Evolutionary conservation across 768 basidiomycete species (phyloP).

Genomic region (Coprinopsis marcescibilis): DNA sequence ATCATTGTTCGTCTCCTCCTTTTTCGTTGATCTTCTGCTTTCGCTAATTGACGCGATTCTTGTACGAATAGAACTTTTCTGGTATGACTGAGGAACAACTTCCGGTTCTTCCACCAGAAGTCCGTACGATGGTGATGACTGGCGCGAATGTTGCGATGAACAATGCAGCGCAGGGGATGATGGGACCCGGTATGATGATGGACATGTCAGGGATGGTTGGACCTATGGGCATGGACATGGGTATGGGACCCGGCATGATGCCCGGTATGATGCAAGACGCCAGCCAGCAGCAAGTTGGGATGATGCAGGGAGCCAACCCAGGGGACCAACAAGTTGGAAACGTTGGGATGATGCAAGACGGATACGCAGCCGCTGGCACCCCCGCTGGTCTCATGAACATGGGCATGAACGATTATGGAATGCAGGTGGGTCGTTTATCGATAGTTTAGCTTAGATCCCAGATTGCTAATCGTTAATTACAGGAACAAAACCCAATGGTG

Average conservation of each 20-base stretch:
- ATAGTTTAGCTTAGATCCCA: constrained; percentile 5
- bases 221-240: constrained; percentile 50
- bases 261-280: constrained; percentile 42
- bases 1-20: constrained; percentile 55
- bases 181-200: constrained; percentile 72
- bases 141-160: constrained; percentile 76
- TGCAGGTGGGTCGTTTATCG: constrained; percentile 55
- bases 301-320: constrained; percentile 22
- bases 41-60: background rate
- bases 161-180: constrained; percentile 42
- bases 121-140: constrained; percentile 85
- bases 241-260: constrained; percentile 28
- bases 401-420: constrained; percentile 65
- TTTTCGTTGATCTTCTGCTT: background rate
- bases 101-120: constrained; percentile 69
- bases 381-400: constrained; percentile 62
- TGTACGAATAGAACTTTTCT: constrained; percentile 57
- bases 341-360: constrained; percentile 29
- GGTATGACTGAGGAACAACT: constrained; percentile 81
- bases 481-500: constrained; percentile 58
- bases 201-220: constrained; percentile 50
- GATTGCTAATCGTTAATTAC: background rate
- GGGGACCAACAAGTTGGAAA: constrained; percentile 20
- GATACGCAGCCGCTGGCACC: background rate
- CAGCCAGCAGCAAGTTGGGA: constrained; percentile 22